Percentiles rank a stretch among this genome's conserved stretches.
These are phyloP conservation scores for Linderniella brevidens DNA, from an alignment of 257 asterid species.

Conservation along the genomic window DNA sequence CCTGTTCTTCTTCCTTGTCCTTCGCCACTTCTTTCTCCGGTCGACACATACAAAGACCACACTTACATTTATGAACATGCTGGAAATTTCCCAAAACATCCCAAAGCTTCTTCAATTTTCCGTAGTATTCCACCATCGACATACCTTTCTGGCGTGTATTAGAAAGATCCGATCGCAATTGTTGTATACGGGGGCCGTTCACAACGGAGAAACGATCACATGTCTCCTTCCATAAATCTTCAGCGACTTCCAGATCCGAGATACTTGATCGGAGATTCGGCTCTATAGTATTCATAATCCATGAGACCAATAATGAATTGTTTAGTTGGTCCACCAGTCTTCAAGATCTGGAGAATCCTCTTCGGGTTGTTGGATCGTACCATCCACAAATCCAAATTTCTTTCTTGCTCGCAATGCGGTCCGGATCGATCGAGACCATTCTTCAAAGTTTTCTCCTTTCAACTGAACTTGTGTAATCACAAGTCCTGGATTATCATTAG, in stretches of 20 bases:
- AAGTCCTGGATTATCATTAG: neutral
- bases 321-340: slow-evolving; percentile 4
- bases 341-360: neutral
- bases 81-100: neutral
- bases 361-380: too few species aligned
- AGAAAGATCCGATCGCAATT: too few species aligned
- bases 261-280: neutral
- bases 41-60: neutral
- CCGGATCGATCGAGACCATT: neutral
- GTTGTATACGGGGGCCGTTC: too few species aligned
- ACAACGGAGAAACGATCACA: too few species aligned
- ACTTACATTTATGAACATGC: neutral
- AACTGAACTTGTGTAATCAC: neutral
- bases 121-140: neutral
- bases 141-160: too few species aligned
- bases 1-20: neutral
- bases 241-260: neutral
- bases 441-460: neutral
- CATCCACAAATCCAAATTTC: neutral
- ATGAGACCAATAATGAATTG: neutral
- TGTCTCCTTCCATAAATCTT: too few species aligned
- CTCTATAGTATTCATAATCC: neutral
- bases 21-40: neutral
- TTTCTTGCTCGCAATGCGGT: neutral
- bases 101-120: slow-evolving; percentile 1